Conservation (phyloP, 2,329 filamentous ascomycete genomes). For the Penicillium corylophilum region DNA sequence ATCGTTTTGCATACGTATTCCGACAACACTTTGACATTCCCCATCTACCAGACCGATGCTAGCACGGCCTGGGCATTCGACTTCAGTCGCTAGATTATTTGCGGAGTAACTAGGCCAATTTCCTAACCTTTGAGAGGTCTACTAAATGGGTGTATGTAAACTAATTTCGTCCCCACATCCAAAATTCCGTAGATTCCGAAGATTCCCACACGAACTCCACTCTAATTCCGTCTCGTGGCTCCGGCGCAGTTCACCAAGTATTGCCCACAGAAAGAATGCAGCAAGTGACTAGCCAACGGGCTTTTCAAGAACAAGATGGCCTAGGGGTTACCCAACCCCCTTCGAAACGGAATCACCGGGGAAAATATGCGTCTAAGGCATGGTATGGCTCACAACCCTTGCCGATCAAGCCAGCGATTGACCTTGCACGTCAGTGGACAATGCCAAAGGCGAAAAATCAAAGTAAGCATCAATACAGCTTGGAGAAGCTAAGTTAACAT, state of each 20-base stretch:
- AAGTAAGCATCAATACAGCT: slow-evolving; percentile 8
- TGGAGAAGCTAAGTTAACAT: background rate
- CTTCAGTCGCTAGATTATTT: slow-evolving; percentile 23
- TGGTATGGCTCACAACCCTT: slow-evolving; percentile 13
- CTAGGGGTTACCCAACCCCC: too few species aligned
- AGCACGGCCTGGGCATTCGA: slow-evolving; percentile 45
- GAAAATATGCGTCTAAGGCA: slow-evolving; percentile 22
- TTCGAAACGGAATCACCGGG: slow-evolving; percentile 6
- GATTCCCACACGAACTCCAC: background rate
- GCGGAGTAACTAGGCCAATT: background rate
- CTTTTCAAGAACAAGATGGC: too few species aligned
- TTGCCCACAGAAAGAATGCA: too few species aligned
- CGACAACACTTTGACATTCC: slow-evolving; percentile 37
- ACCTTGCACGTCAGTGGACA: slow-evolving; percentile 9
- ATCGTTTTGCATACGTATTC: slow-evolving; percentile 34
- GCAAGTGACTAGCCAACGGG: too few species aligned
- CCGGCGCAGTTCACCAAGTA: too few species aligned
- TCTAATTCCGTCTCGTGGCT: too few species aligned
- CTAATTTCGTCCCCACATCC: background rate
- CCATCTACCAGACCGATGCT: slow-evolving; percentile 38
- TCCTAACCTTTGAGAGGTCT: background rate
- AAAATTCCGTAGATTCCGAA: background rate
- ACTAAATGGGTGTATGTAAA: too few species aligned
- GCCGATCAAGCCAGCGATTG: background rate
- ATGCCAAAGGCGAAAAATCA: slow-evolving; percentile 21